Evolutionary conservation across 495 filamentous ascomycete species (phyloP).

Genomic region (Penicillium cinerascens): DNA sequence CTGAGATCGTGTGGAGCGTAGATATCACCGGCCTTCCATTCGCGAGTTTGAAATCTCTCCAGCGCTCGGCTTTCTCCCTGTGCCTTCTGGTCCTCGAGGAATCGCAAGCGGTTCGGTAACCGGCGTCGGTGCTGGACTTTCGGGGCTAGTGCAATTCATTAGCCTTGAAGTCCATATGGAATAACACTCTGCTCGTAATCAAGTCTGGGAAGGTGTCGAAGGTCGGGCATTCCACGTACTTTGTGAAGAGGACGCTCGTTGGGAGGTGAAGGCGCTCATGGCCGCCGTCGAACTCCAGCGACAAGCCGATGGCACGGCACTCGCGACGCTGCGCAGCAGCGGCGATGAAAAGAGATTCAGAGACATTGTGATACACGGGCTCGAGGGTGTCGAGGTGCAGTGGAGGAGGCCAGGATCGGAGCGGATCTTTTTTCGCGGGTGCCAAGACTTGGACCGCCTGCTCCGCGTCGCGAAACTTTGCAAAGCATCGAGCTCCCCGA

Average conservation of each 20-base stretch:
- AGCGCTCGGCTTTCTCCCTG: slow-evolving; percentile 37
- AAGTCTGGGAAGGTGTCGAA: neutral
- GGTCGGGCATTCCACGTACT: slow-evolving; percentile 17
- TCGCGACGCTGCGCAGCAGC: slow-evolving; percentile 28
- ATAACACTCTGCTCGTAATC: neutral
- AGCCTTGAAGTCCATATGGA: neutral
- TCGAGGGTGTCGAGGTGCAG: neutral
- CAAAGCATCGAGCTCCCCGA: neutral
- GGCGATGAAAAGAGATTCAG: slow-evolving; percentile 30
- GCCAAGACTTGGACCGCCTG: slow-evolving; percentile 31
- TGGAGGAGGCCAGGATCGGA: neutral
- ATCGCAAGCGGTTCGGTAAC: slow-evolving; percentile 31
- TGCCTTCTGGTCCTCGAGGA: slow-evolving; percentile 39
- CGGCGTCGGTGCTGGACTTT: slow-evolving; percentile 24
- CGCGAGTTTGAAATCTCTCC: slow-evolving; percentile 43
- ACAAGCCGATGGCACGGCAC: slow-evolving; percentile 24
- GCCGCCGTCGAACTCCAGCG: slow-evolving; percentile 42
- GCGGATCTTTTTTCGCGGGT: slow-evolving; percentile 26
- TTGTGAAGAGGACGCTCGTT: slow-evolving; percentile 19
- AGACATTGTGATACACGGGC: slow-evolving; percentile 23
- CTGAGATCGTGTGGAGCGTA: slow-evolving; percentile 89
- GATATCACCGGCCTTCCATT: slow-evolving; percentile 72
- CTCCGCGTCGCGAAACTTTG: slow-evolving; percentile 22
- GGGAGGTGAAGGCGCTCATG: slow-evolving; percentile 27
- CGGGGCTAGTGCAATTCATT: slow-evolving; percentile 9